These are phyloP conservation scores for Neurospora sp. DNA, from an alignment of 2,329 filamentous ascomycete species.

Conservation along the genomic window DNA sequence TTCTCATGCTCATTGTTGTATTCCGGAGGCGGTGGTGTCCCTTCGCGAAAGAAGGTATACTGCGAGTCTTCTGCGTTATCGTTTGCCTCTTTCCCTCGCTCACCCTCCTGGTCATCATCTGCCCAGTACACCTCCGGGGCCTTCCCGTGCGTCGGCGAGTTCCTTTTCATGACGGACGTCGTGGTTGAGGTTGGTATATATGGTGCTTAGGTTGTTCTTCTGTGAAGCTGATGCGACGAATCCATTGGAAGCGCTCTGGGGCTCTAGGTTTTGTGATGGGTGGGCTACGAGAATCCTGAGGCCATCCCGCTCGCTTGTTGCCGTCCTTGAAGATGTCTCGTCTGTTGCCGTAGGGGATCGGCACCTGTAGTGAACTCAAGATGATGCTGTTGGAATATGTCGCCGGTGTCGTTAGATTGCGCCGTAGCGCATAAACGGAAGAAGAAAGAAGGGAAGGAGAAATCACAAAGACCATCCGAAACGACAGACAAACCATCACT, in stretches of 20 bases:
- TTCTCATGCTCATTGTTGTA: conserved; percentile 11
- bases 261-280: neutral
- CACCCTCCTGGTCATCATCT: conserved; percentile 14
- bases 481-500: neutral
- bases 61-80: conserved; percentile 17
- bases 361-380: neutral
- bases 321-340: neutral
- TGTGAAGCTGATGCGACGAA: conserved; percentile 8
- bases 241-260: conserved; percentile 6
- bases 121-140: conserved; percentile 22
- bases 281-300: conserved; percentile 8
- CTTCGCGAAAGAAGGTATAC: conserved; percentile 32
- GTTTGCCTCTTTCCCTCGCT: conserved; percentile 13
- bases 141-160: neutral
- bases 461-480: neutral
- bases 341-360: neutral
- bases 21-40: conserved; percentile 25
- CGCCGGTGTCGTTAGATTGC: conserved; percentile 1
- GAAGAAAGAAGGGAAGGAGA: conserved; percentile 1
- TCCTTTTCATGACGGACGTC: neutral
- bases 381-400: neutral
- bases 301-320: conserved; percentile 9
- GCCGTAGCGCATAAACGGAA: conserved; percentile 8
- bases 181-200: conserved; percentile 1
- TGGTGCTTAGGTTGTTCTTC: conserved; percentile 10